Base-by-base conservation (phyloP, 2,329 filamentous ascomycete genomes). In the Cytospora piceae region DNA sequence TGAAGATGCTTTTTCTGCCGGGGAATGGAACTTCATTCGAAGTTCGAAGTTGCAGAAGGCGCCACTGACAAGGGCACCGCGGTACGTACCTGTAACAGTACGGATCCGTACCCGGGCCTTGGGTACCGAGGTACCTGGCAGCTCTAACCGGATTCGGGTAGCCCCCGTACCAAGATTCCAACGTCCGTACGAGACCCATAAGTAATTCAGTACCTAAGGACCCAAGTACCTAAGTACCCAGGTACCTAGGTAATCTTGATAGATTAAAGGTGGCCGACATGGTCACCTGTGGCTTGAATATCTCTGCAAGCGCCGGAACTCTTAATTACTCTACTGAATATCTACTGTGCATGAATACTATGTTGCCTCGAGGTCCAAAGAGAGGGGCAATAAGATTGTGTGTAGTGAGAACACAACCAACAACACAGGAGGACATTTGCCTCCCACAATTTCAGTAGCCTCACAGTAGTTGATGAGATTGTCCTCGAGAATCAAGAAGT, bases 401-500 rank as follows among this genome's bases (percentile, higher is more conserved):
- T 42, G n/a, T 15, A 5, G n/a, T 24, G 1, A 24, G 24, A 24
- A 49, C 22, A 49, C n/a, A 24, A 49, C 24, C 46, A 24, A 49
- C 46, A 49, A n/a, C 8, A 34, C 32, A n/a, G 15, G 39, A 49
- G n/a, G n/a, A 49, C n/a, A 49, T 24, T 12, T 4, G 42, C 42
- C 11, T 14, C n/a, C 22, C 46, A 49, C n/a, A 49, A 22, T 49
- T 24, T 14, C n/a, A 37, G 46, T 49, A 7, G 9, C 46, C n/a
- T 12, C 9, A 5, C 2, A 24, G 8, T 6, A 49, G 2, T 22
- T 20, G 9, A 12, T 37, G 46, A 24, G n/a, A 14, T 49, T 49
- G 22, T 49, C 46, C 46, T 49, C n/a, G 39, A 20, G 7, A 15
- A 57, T 62, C 22, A 63, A 54, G 39, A 39, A 34, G 61, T 37